Percentiles rank a stretch among this genome's conserved stretches.
Evolutionary conservation across 2,329 filamentous ascomycete species (phyloP).

Genomic region (Ophiostoma pallidulum): DNA sequence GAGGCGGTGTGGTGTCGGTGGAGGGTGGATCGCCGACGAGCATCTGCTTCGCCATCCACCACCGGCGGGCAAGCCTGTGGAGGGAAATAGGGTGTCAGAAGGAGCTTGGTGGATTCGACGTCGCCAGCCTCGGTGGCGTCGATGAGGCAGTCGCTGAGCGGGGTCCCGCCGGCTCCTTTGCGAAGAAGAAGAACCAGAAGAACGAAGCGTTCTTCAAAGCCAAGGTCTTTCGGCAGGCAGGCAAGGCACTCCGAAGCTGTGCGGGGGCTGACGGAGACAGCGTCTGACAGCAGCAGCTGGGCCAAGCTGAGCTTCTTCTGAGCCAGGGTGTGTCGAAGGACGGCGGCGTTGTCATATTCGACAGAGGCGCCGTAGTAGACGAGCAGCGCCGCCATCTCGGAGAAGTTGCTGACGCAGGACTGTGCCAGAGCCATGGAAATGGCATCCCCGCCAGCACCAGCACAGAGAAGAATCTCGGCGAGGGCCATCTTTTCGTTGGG

Average conservation of each 20-base stretch:
- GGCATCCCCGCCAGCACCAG: slow-evolving; percentile 44
- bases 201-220: slow-evolving; percentile 35
- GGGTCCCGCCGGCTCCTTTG: slow-evolving; percentile 39
- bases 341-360: slow-evolving; percentile 42
- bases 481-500: slow-evolving; percentile 42
- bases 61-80: not conserved
- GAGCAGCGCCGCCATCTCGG: slow-evolving; percentile 46
- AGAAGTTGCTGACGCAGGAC: slow-evolving; percentile 39
- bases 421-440: slow-evolving; percentile 39
- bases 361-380: slow-evolving; percentile 44
- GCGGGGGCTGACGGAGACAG: slow-evolving; percentile 32
- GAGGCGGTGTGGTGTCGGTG: slow-evolving; percentile 41
- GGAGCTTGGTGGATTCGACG: slow-evolving; percentile 35
- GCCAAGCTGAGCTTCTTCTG: slow-evolving; percentile 38
- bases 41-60: not conserved
- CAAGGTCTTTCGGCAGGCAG: slow-evolving; percentile 41
- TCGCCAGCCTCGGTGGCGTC: slow-evolving; percentile 41
- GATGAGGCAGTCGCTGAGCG: slow-evolving; percentile 41
- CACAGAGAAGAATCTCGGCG: slow-evolving; percentile 48
- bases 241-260: slow-evolving; percentile 42
- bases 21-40: not conserved
- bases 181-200: slow-evolving; percentile 38
- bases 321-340: slow-evolving; percentile 39
- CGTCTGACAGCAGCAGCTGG: slow-evolving; percentile 36
- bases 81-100: slow-evolving; percentile 40